phyloP scores from a whole-genome alignment of 192 early-diverging fungal genomes.

The Dimargaris cristalligena region DNA sequence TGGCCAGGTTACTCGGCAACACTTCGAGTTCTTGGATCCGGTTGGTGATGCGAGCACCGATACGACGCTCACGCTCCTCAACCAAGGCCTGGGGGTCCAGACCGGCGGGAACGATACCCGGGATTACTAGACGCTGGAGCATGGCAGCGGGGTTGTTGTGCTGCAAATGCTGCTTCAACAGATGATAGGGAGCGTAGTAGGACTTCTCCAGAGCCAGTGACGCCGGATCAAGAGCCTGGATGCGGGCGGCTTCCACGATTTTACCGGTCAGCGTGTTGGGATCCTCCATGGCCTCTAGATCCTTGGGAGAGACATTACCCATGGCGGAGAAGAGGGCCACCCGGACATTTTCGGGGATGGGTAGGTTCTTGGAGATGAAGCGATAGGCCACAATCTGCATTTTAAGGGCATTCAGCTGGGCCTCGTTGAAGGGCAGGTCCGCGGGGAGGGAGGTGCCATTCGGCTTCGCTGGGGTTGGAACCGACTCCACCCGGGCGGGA shows the following conservation, averaged over 20 bases:
- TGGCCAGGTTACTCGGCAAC: slow-evolving; percentile 45
- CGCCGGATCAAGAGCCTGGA: slow-evolving; percentile 18
- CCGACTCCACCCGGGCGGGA: slow-evolving; percentile 5
- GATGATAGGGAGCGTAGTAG: slow-evolving; percentile 35
- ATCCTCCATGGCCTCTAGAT: slow-evolving; percentile 26
- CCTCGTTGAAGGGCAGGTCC: slow-evolving; percentile 26
- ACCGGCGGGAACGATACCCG: slow-evolving; percentile 53
- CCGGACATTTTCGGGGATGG: slow-evolving; percentile 52
- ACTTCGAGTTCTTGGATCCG: slow-evolving; percentile 63
- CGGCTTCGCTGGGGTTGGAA: not conserved
- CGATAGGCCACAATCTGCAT: slow-evolving; percentile 78
- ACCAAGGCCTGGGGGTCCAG: slow-evolving; percentile 63
- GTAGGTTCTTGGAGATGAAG: slow-evolving; percentile 58
- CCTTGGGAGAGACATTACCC: slow-evolving; percentile 18
- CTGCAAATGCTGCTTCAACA: slow-evolving; percentile 38
- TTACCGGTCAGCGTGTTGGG: slow-evolving; percentile 28
- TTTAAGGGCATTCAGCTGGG: slow-evolving; percentile 51
- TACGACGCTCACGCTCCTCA: slow-evolving; percentile 59
- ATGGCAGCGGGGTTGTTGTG: slow-evolving; percentile 24
- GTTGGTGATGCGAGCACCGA: slow-evolving; percentile 49
- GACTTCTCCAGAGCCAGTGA: slow-evolving; percentile 27
- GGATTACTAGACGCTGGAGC: slow-evolving; percentile 55
- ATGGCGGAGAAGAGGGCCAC: slow-evolving; percentile 43
- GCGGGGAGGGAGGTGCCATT: slow-evolving; percentile 6
- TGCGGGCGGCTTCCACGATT: slow-evolving; percentile 36